Evolutionary conservation across 179 eudicot genomes (phyloP), one percentile per base, ranked within the genome.

Genomic region (Corrigiola litoralis): DNA sequence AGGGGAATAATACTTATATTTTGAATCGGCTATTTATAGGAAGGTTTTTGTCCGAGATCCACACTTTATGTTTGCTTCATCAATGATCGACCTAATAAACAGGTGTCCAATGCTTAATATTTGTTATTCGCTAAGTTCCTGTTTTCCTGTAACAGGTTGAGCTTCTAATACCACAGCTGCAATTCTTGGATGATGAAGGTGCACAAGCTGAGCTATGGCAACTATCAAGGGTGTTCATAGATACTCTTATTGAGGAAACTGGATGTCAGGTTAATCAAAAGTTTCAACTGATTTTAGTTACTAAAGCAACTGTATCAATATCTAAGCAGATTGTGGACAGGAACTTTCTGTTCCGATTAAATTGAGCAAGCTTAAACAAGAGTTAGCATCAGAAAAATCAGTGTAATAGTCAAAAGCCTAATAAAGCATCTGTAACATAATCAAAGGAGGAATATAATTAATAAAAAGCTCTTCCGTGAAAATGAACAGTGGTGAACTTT

Each of bases 191-290:
- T 52, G 95, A 95, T 68, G 99, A 95, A 80, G 99, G 99, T 59
- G 97, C 97, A 60, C 99, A 95, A 76, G 85, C 69, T 71, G 99
- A 94, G 85, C 90, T 94, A 12, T 94, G 99, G 99, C 83, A 83
- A 46, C 77, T 94, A 21, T 88, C 99, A 27, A 94, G 89, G 75
- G 42, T 85, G 68, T 94, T 90, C 57, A 8, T 94, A 64, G 99
- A 94, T 65, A 84, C 97, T 18, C 89, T 94, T 67, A 87, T 87
- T 48, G 84, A 94, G 72, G 95, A 86, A 86, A 87, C 97, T 33
- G 89, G 90, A 70, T 77, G 82, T 66, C 83, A 90, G 95, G 99
- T 94, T 71, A 65, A 79, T 48, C 61, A 29, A 5, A 12, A 47
- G 18, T 32, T 4, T 14, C 58, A 20, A 21, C 49, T 33, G 16